Evolutionary conservation across 352 stramenopile genomes (phyloP), one percentile per base, ranked within the genome.

Genomic region (Pythium scleroteichum): DNA sequence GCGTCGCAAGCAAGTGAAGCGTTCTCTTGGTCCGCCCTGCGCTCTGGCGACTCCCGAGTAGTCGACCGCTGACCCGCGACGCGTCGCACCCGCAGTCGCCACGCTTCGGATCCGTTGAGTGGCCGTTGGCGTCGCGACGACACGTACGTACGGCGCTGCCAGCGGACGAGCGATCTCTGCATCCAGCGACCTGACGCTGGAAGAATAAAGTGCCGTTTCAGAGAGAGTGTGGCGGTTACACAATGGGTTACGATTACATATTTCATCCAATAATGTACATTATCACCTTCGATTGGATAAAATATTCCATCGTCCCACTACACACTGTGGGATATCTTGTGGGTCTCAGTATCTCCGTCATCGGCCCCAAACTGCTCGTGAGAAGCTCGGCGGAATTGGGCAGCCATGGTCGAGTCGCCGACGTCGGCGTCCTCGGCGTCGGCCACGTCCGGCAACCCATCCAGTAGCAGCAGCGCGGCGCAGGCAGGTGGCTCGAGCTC

Each of bases 371-470:
- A n/a, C n/a, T n/a, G n/a, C n/a, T n/a, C n/a, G n/a, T n/a, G 42
- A 26, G 7, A 26, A 16, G 19, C 27, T 24, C n/a, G n/a, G n/a
- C n/a, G n/a, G n/a, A n/a, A n/a, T n/a, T n/a, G n/a, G n/a, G 27
- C 10, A 22, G 33, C 7, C 19, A 66, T 60, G 59, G 59, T 45
- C 13, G 50, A 60, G 56, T 23, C 46, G 13, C 32, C 56, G 19
- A 27, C 57, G 17, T 48, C 57, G 7, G 27, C 57, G 16, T 64
- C 56, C 20, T 35, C 19, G 39, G 23, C n/a, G 19, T 35, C 55
- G 7, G 16, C 48, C 16, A 17, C 48, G 48, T 20, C 27, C 27
- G 46, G 29, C 23, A 45, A 53, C 32, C 32, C 55, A 17, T 17
- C 23, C 14, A 42, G 40, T 26, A 59, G 14, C 53, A n/a, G 14